phyloP scores from a whole-genome alignment of 2,329 filamentous ascomycete species.

The Chaetothyriales sp. region DNA sequence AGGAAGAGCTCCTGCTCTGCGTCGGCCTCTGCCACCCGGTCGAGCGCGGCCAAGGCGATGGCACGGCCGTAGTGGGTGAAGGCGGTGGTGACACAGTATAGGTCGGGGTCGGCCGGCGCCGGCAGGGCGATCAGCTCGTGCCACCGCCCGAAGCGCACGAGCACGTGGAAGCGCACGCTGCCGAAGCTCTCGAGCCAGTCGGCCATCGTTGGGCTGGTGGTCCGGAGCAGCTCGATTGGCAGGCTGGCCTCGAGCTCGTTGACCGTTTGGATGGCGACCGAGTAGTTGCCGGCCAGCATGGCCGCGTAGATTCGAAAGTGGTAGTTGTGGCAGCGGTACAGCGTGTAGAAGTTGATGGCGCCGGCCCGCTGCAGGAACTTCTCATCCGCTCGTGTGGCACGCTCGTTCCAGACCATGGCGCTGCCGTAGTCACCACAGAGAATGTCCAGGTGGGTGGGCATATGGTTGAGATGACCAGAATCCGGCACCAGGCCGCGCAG shows the following conservation, averaged over 20 bases:
- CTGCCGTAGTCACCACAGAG: conserved; percentile 55
- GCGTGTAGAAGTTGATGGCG: conserved; percentile 56
- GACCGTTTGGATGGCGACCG: conserved; percentile 47
- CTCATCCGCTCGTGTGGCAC: conserved; percentile 53
- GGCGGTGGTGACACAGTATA: conserved; percentile 57
- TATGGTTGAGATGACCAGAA: conserved; percentile 55
- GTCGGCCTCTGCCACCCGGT: conserved; percentile 40
- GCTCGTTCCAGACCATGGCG: conserved; percentile 51
- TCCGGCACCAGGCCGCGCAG: conserved; percentile 53
- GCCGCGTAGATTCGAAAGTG: conserved; percentile 64
- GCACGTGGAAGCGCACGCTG: conserved; percentile 50
- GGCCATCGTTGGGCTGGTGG: conserved; percentile 57
- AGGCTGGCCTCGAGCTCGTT: conserved; percentile 45
- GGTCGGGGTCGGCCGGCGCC: conserved; percentile 40
- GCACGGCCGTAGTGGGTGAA: conserved; percentile 54
- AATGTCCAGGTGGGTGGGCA: conserved; percentile 65
- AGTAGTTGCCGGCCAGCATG: conserved; percentile 57
- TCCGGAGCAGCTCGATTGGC: conserved; percentile 46
- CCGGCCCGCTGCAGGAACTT: conserved; percentile 47
- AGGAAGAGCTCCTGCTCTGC: conserved; percentile 37
- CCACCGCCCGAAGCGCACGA: conserved; percentile 62
- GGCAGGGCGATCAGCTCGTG: conserved; percentile 43
- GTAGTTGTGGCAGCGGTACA: conserved; percentile 60
- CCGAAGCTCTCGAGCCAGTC: conserved; percentile 64
- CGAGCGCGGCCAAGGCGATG: conserved; percentile 48